Evolutionary conservation across 768 basidiomycete species (phyloP).

Genomic region (Xerocomus spinulosus): DNA sequence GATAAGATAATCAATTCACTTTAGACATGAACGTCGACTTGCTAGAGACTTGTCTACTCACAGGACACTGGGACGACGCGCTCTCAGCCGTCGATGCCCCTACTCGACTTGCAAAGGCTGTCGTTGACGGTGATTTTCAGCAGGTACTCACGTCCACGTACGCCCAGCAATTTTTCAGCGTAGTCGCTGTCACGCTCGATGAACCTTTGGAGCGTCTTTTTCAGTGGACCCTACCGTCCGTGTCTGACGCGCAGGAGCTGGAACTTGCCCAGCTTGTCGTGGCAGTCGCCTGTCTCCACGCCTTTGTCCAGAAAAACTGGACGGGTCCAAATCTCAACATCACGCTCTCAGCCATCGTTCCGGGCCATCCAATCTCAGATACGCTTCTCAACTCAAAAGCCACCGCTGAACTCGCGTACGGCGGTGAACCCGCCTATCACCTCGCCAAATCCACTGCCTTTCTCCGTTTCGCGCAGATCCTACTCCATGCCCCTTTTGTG

Average conservation of each 20-base stretch:
- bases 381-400: conserved; percentile 60
- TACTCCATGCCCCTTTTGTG: conserved; percentile 51
- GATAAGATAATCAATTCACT: conserved; percentile 3
- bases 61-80: conserved; percentile 40
- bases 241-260: conserved; percentile 35
- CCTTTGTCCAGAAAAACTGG: conserved; percentile 94
- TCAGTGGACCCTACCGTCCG: conserved; percentile 26
- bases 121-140: conserved; percentile 57
- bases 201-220: conserved; percentile 38
- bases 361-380: conserved; percentile 33
- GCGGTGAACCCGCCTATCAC: conserved; percentile 96
- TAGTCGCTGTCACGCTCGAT: conserved; percentile 32
- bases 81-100: conserved; percentile 19
- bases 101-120: conserved; percentile 46
- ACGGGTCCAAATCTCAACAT: conserved; percentile 85
- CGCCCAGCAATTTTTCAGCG: conserved; percentile 39
- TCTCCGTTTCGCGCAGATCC: conserved; percentile 68
- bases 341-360: conserved; percentile 37
- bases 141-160: conserved; percentile 44
- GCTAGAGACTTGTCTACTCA: conserved; percentile 57
- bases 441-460: conserved; percentile 66
- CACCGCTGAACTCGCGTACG: conserved; percentile 69
- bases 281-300: conserved; percentile 78
- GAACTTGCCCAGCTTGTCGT: conserved; percentile 60
- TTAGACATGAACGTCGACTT: conserved; percentile 17